phyloP scores from a whole-genome alignment of 2,329 filamentous ascomycete genomes.

The Claviceps cyperi region DNA sequence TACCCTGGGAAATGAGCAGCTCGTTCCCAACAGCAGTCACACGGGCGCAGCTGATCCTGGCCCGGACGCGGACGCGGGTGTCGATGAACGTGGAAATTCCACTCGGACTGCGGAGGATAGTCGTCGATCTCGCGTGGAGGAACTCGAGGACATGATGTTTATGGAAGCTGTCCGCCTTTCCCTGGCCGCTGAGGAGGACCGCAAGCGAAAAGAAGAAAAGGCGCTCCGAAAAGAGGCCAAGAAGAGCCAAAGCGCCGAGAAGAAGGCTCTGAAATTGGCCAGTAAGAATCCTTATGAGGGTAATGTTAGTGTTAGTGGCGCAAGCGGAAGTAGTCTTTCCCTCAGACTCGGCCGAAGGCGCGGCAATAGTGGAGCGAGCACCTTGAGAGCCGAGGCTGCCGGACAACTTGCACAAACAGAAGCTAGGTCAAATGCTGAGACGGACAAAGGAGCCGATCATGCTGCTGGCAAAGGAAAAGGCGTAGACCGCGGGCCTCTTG shows the following conservation, averaged over 20 bases:
- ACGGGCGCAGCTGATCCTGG: constrained; percentile 9
- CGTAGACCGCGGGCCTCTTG: constrained; percentile 38
- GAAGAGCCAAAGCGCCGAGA: constrained; percentile 70
- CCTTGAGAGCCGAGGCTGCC: constrained; percentile 42
- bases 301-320: constrained; percentile 21
- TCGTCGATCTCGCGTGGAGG: constrained; percentile 51
- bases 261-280: constrained; percentile 58
- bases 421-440: constrained; percentile 10
- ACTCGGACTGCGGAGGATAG: constrained; percentile 11
- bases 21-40: not conserved
- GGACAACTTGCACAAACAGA: constrained; percentile 22
- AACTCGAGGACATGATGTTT: constrained; percentile 97
- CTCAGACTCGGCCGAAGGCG: constrained; percentile 44
- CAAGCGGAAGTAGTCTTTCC: constrained; percentile 50
- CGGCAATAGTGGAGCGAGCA: constrained; percentile 45
- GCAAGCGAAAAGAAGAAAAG: constrained; percentile 59
- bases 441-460: constrained; percentile 16
- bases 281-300: constrained; percentile 21
- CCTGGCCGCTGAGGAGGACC: constrained; percentile 82
- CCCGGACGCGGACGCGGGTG: constrained; percentile 12
- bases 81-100: constrained; percentile 10
- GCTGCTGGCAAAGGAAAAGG: constrained; percentile 50
- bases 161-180: constrained; percentile 89
- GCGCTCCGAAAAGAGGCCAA: constrained; percentile 58
- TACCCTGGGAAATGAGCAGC: constrained; percentile 13